Conservation (phyloP, 2,329 filamentous ascomycete genomes). For the Calycina herbarum region DNA sequence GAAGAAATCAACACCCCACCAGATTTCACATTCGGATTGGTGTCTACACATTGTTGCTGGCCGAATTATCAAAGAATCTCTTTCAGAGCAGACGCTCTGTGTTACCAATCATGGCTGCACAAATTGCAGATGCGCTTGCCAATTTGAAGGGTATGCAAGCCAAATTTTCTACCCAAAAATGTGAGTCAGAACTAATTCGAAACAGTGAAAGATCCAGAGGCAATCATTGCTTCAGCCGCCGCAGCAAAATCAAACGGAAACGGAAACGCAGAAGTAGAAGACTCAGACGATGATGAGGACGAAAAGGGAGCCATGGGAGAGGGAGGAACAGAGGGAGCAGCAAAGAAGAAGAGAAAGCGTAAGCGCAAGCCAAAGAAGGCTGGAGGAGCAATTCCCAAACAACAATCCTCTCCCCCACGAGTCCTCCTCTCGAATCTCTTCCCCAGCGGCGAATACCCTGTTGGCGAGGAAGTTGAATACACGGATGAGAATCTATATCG, state of each 20-base stretch:
- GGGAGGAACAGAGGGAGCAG: conserved; percentile 40
- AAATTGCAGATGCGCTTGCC: conserved; percentile 80
- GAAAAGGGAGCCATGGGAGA: conserved; percentile 40
- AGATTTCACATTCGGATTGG: background rate
- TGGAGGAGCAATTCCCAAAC: conserved; percentile 62
- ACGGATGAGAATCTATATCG: conserved; percentile 73
- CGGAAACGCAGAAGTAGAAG: conserved; percentile 40
- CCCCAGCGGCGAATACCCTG: conserved; percentile 69
- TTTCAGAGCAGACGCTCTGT: conserved; percentile 11
- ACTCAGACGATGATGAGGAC: conserved; percentile 56
- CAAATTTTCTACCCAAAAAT: conserved; percentile 6
- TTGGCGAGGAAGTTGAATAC: conserved; percentile 79
- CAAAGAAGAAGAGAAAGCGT: conserved; percentile 57
- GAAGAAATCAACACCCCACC: background rate
- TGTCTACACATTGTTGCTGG: background rate
- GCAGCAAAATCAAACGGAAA: conserved; percentile 31
- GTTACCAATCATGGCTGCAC: conserved; percentile 31
- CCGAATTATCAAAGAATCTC: background rate
- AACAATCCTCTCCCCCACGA: conserved; percentile 75
- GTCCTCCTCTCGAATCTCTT: conserved; percentile 74
- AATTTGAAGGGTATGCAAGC: conserved; percentile 72
- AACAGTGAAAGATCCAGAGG: conserved; percentile 36
- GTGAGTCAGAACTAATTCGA: conserved; percentile 13
- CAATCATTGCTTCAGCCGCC: conserved; percentile 32
- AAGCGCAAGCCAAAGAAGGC: conserved; percentile 80